Base-by-base conservation (phyloP, 116 monocot species). In the Trichopus zeylanicus region DNA sequence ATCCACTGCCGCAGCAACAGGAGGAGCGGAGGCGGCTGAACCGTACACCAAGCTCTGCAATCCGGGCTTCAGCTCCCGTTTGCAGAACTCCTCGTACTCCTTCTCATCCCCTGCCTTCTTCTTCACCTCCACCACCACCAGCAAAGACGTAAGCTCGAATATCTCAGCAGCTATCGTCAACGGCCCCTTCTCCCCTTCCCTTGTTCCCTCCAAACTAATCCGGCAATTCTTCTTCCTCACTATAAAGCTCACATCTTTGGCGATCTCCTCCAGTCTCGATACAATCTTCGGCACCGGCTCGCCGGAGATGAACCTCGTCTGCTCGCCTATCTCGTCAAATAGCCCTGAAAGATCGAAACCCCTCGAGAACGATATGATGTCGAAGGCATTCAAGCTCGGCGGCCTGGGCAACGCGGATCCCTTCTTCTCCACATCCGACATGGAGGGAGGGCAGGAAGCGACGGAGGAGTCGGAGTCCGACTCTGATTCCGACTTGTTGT, bases 81-180 rank as follows among this genome's bases (percentile, higher is more conserved):
- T n/a, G n/a, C n/a, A n/a, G 32, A 33, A 8, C 32, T 33, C 32
- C 4, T 33, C 32, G 32, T n/a, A 33, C 8, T 33, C 32, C 4
- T 8, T 8, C 8, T 33, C 8, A 8, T 33, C 32, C 32, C 32
- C 32, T 33, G 6, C 32, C 8, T 33, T 33, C 32, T 33, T 33
- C 32, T 33, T 33, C 8, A 33, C 32, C 32, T 33, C 32, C 32
- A 33, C 32, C 32, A 33, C 8, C 6, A 33, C 32, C 4, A 78
- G 59, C 29, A 67, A 67, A 3, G 78, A 72, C 3, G 72, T 78
- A 9, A 78, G 78, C 67, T 78, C 73, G 25, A 68, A 78, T 29
- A 78, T 78, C 64, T 78, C 73, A 0, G 64, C 78, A 0, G 47
- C 78, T 11, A 78, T 73, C 26, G 72, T 72, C 24, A 78, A 48